phyloP scores from a whole-genome alignment of 164 flowering plant genomes.

The Echeveria elegans region DNA sequence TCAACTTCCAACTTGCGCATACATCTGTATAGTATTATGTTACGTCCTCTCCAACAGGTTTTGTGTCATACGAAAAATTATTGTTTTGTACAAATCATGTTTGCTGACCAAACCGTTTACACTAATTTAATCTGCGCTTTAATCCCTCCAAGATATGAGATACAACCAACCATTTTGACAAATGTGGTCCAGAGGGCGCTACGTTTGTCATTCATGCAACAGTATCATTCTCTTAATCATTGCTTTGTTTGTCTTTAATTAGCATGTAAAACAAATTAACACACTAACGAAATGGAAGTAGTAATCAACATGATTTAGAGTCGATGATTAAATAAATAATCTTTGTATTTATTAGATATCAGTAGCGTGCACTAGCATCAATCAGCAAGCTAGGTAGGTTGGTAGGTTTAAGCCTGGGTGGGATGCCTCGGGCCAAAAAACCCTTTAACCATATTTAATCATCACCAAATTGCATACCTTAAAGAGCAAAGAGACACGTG shows the following conservation, averaged over 20 bases:
- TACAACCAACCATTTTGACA: conserved; percentile 5
- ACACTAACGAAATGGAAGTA: neutral
- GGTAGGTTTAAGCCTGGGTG: neutral
- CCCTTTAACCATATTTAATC: neutral
- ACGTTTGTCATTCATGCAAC: neutral
- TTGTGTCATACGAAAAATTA: neutral
- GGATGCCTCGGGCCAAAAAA: too few relatives aligned
- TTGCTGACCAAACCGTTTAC: neutral
- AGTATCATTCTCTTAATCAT: conserved; percentile 2
- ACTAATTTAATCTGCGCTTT: neutral
- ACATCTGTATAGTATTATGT: neutral
- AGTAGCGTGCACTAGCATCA: neutral
- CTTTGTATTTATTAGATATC: neutral
- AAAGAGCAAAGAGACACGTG: neutral
- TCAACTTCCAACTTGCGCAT: neutral
- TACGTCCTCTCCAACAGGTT: neutral
- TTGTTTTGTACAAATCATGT: neutral
- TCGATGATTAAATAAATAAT: neutral
- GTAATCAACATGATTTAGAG: neutral
- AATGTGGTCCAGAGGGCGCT: neutral
- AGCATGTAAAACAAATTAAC: conserved; percentile 1
- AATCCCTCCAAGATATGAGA: conserved; percentile 4
- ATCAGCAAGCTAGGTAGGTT: neutral
- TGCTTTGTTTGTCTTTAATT: neutral
- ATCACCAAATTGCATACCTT: neutral